Base-by-base conservation (phyloP, 768 basidiomycete genomes). In the Tricholoma flavovirens region DNA sequence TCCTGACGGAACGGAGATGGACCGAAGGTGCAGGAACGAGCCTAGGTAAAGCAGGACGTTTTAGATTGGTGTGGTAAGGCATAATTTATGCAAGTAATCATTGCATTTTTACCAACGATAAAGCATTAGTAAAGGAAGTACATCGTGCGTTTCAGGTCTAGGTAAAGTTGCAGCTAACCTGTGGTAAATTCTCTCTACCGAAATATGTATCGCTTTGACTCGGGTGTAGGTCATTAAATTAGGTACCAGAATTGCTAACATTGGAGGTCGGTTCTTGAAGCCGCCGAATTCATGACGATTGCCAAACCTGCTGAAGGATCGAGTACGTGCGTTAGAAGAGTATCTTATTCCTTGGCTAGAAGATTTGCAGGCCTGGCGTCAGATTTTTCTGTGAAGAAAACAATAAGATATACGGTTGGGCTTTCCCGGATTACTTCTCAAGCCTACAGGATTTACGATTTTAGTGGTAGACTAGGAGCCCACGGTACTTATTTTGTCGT, bases 191-290 rank as follows among this genome's bases (percentile, higher is more conserved):
- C 21, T 62, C 86, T 83, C 17, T 96, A 97, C 66, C 84, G 94
- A 38, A 93, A 96, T 62, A 96, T 97, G 95, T 97, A 95, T 71
- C 83, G 95, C 10, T 98, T 86, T 72, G 93, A 95, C 71, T 93
- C 90, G 48, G 93, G 91, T 30, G 90, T 92, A 70, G 60, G 84
- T 73, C 51, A 54, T 55, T 46, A 38, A 46, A 17, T 38, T 14
- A 14, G 22, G 15, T 30, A 38, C 45, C 29, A 42, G 10, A 51
- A 32, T 35, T 48, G 32, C 54, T 60, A 46, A 59, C 1, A 86
- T 69, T 95, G 91, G 92, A 75, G 78, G 76, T 75, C 42, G 61
- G 70, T 66, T 46, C 43, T 26, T 55, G 49, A 36, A 10, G 15
- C 35, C 12, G 15, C 35, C 35, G 5, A 17, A 17, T 10, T 40